Conservation (phyloP, 108 stramenopile species). For the Licmophora abbreviata region DNA sequence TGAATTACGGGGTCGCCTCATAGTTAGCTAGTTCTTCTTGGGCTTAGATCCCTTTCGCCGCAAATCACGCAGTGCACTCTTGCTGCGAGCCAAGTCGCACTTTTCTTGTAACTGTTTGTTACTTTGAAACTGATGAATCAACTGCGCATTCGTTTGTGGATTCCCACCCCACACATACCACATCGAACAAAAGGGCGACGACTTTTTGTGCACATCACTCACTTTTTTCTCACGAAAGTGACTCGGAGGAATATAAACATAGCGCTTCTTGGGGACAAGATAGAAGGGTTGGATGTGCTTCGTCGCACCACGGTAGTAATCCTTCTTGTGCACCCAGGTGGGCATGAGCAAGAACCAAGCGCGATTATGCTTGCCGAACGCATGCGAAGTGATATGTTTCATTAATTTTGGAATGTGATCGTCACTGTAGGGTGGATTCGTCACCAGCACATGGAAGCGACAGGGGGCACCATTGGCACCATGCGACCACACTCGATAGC, state of each 20-base stretch:
- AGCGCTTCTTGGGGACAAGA: constrained; percentile 80
- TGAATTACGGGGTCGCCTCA: background rate
- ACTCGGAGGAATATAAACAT: constrained; percentile 80
- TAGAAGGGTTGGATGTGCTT: constrained; percentile 52
- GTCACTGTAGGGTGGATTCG: constrained; percentile 94
- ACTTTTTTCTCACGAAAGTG: constrained; percentile 69
- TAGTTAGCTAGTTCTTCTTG: background rate
- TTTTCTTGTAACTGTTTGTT: constrained; percentile 4
- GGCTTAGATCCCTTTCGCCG: constrained; percentile 36
- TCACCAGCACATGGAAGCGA: constrained; percentile 82
- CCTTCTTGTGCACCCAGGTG: constrained; percentile 78
- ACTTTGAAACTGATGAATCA: constrained; percentile 26
- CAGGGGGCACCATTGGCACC: constrained; percentile 37
- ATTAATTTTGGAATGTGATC: constrained; percentile 89
- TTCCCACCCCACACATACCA: constrained; percentile 87
- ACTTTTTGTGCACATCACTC: constrained; percentile 83
- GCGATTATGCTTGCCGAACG: constrained; percentile 17
- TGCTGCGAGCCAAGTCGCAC: constrained; percentile 76
- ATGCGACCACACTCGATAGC: constrained; percentile 53
- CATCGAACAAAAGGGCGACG: constrained; percentile 82
- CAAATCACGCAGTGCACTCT: constrained; percentile 77
- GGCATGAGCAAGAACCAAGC: constrained; percentile 80
- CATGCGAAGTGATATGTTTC: constrained; percentile 33
- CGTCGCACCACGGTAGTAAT: constrained; percentile 37
- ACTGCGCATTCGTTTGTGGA: constrained; percentile 31